Percentiles rank a stretch among this genome's conserved stretches.
These are phyloP conservation scores for Saccharomyces paradoxus DNA, from an alignment of 805 yeast species.

Conservation along the genomic window DNA sequence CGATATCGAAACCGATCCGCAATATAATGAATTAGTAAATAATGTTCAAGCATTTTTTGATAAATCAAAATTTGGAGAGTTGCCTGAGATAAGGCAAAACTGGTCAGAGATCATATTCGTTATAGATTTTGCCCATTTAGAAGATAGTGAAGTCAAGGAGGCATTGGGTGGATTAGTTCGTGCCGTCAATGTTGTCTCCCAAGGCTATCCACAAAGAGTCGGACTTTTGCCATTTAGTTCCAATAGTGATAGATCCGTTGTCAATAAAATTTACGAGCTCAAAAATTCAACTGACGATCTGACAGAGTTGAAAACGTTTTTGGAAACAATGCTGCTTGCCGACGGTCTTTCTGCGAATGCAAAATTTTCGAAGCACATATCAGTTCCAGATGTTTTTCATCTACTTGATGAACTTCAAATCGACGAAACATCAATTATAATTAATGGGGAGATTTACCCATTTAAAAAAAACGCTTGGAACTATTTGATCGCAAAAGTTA, in stretches of 20 bases:
- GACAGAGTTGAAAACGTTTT: conserved; percentile 11
- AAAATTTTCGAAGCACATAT: conserved; percentile 6
- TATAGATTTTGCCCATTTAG: conserved; percentile 41
- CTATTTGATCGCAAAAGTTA: conserved; percentile 42
- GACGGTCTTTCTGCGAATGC: conserved; percentile 3
- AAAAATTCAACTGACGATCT: conserved; percentile 8
- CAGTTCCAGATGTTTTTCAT: conserved; percentile 18
- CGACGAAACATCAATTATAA: conserved; percentile 45
- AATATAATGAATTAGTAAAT: conserved; percentile 40
- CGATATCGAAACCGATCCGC: conserved; percentile 58
- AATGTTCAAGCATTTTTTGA: conserved; percentile 42
- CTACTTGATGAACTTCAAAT: conserved; percentile 36
- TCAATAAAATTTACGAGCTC: conserved; percentile 22
- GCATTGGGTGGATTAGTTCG: conserved; percentile 46
- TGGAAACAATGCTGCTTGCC: conserved; percentile 10
- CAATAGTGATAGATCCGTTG: conserved; percentile 13
- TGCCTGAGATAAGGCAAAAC: conserved; percentile 67
- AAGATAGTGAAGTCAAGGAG: conserved; percentile 29
- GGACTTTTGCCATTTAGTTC: conserved; percentile 65
- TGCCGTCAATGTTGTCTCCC: conserved; percentile 40
- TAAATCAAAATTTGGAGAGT: conserved; percentile 45
- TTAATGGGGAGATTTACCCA: conserved; percentile 63
- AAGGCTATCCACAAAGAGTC: conserved; percentile 66
- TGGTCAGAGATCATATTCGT: conserved; percentile 67
- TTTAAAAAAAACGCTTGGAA: conserved; percentile 48